Percentiles rank a stretch among this genome's conserved stretches.
phyloP scores from a whole-genome alignment of 2,329 filamentous ascomycete genomes.

The Chrysoporthe puriensis region DNA sequence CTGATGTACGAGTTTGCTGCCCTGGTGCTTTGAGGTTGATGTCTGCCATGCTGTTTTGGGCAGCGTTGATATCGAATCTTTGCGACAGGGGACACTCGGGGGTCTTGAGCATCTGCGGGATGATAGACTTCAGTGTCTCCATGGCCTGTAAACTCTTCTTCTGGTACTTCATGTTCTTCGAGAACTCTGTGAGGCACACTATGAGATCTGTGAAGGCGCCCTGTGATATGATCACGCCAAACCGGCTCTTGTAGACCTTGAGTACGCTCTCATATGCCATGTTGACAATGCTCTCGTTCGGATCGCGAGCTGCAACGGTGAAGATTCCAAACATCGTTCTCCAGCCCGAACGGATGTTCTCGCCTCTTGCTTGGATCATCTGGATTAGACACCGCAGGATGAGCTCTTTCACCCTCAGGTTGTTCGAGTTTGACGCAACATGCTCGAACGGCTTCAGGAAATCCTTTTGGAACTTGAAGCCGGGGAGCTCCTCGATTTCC shows the following conservation, averaged over 20 bases:
- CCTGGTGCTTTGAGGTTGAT: constrained; percentile 48
- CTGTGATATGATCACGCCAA: constrained; percentile 94
- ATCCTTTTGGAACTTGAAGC: constrained; percentile 99
- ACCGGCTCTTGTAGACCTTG: constrained; percentile 92
- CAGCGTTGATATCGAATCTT: constrained; percentile 46
- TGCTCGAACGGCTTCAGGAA: constrained; percentile 98
- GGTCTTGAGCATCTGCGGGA: constrained; percentile 92
- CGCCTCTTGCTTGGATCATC: constrained; percentile 96
- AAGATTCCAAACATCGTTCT: constrained; percentile 99
- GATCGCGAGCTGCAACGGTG: constrained; percentile 90
- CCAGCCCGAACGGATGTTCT: constrained; percentile 98
- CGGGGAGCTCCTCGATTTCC: constrained; percentile 95
- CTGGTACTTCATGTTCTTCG: constrained; percentile 97
- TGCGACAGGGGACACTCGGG: constrained; percentile 91
- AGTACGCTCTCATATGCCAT: constrained; percentile 96
- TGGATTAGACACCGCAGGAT: constrained; percentile 94
- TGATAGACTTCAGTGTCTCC: constrained; percentile 89
- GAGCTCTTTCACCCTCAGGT: constrained; percentile 96
- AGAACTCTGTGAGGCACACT: constrained; percentile 96
- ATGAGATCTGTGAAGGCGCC: constrained; percentile 96
- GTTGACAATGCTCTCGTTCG: constrained; percentile 93
- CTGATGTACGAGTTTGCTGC: constrained; percentile 77
- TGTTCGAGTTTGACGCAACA: constrained; percentile 90
- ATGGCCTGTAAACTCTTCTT: constrained; percentile 98
- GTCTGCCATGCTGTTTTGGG: constrained; percentile 44